These are phyloP conservation scores for Podospora anserina DNA, from an alignment of 495 filamentous ascomycete species.

Conservation along the genomic window DNA sequence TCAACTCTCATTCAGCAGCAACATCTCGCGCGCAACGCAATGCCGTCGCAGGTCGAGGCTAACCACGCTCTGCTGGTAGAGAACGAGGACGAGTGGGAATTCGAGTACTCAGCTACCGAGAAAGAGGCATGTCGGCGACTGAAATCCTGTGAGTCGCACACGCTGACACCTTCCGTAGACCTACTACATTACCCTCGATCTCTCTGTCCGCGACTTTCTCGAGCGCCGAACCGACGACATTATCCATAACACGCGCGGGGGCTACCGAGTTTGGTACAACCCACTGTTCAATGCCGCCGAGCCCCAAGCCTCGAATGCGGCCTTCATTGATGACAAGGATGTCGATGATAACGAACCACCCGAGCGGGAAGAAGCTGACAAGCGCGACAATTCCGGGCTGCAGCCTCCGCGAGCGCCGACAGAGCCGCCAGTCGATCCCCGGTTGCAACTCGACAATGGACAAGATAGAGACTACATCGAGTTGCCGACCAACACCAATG, in stretches of 20 bases:
- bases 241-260: conserved; percentile 30
- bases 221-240: conserved; percentile 33
- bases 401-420: conserved; percentile 11
- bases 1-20: not conserved
- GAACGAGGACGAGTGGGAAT: conserved; percentile 54
- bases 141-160: not conserved
- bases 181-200: conserved; percentile 55
- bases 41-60: not conserved
- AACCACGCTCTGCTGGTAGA: conserved; percentile 18
- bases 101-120: conserved; percentile 56
- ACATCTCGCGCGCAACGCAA: not conserved
- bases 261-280: conserved; percentile 39
- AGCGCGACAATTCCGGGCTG: conserved; percentile 25
- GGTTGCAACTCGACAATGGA: conserved; percentile 14
- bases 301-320: conserved; percentile 16
- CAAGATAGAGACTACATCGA: conserved; percentile 1
- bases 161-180: conserved; percentile 34
- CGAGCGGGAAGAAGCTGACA: conserved; percentile 30
- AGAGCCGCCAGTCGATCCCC: conserved; percentile 22
- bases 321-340: conserved; percentile 30
- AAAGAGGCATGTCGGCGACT: conserved; percentile 41
- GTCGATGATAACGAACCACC: conserved; percentile 30
- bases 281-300: conserved; percentile 32
- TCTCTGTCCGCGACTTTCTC: conserved; percentile 50
- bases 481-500: not conserved